Evolutionary conservation across 2,329 filamentous ascomycete genomes (phyloP).

Genomic region (Claviceps sp.): DNA sequence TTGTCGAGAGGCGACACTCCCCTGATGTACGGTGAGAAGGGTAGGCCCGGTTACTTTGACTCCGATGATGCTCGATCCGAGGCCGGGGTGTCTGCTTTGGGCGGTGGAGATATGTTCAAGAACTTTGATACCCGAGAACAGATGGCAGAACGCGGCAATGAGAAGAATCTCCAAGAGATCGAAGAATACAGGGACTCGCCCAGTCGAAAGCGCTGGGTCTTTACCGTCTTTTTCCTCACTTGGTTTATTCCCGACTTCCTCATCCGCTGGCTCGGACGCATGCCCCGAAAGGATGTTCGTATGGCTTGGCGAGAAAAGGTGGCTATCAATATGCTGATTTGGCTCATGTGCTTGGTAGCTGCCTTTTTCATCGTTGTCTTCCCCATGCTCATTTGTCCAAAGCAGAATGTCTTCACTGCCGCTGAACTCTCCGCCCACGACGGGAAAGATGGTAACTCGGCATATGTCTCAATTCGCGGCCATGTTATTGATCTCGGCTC

Average conservation of each 20-base stretch:
- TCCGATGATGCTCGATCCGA: slow-evolving; percentile 80
- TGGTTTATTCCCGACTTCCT: slow-evolving; percentile 79
- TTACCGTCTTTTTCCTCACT: slow-evolving; percentile 69
- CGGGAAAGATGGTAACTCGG: slow-evolving; percentile 49
- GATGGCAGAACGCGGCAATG: slow-evolving; percentile 89
- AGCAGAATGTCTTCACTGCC: slow-evolving; percentile 73
- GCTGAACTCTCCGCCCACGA: slow-evolving; percentile 61
- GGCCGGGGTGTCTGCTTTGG: slow-evolving; percentile 79
- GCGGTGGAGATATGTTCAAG: slow-evolving; percentile 93
- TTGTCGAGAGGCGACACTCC: slow-evolving; percentile 38
- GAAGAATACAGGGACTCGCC: slow-evolving; percentile 68
- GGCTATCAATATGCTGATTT: slow-evolving; percentile 96
- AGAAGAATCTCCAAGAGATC: slow-evolving; percentile 79
- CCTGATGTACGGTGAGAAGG: slow-evolving; percentile 61
- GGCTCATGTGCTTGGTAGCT: slow-evolving; percentile 65
- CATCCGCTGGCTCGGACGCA: slow-evolving; percentile 64
- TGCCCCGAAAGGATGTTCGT: slow-evolving; percentile 84
- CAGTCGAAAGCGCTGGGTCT: slow-evolving; percentile 82
- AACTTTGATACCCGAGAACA: slow-evolving; percentile 89
- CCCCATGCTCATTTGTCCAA: slow-evolving; percentile 79
- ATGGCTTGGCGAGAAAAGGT: slow-evolving; percentile 94
- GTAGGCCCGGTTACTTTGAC: slow-evolving; percentile 68
- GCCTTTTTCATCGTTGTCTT: slow-evolving; percentile 87
- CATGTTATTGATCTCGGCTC: slow-evolving; percentile 71
- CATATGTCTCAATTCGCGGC: slow-evolving; percentile 76